Base-by-base conservation (phyloP, 1,139 yeast genomes). In the Kurtzmaniella quercitrusa region DNA sequence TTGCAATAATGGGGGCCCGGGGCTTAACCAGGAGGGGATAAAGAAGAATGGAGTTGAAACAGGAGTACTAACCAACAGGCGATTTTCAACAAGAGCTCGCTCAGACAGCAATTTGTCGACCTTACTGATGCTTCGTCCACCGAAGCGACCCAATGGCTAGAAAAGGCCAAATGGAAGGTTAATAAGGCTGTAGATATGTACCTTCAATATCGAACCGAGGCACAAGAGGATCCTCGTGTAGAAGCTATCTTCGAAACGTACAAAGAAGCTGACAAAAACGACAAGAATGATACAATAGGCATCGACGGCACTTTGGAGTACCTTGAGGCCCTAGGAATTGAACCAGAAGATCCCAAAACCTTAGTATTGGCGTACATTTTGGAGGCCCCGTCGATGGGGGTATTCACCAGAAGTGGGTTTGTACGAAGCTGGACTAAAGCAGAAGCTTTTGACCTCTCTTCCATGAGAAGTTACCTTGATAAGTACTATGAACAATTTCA, bases 261-360 rank as follows among this genome's bases (percentile, higher is more conserved):
- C 46, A 53, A 56, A 38, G 75, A 73, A 46, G 17, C 11, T 2
- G 48, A 61, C 1, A 45, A 48, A 2, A 54, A 60, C 2, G 48
- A 61, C 1, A 45, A 48, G 2, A 54, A 60, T 18, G 53, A 52
- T 8, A 50, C 77, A 43, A 73, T 71, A 29, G 93, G 82, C 31
- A 73, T 85, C 23, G 93, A 88, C 46, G 97, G 96, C 0, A 84
- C 96, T 0, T 63, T 91, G 17, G 54, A 59, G 38, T 86, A 83
- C 53, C 67, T 89, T 37, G 73, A 69, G 9, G 96, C 85, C 54
- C 63, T 91, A 42, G 79, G 77, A 0, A 70, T 85, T 39, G 81
- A 80, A 15, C 83, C 91, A 0, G 97, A 91, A 52, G 91, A 91
- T 56, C 70, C 79, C 8, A 74, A 55, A 36, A 83, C 90, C 4